Conservation (phyloP, 768 basidiomycete genomes). For the Cystoderma amianthinum region DNA sequence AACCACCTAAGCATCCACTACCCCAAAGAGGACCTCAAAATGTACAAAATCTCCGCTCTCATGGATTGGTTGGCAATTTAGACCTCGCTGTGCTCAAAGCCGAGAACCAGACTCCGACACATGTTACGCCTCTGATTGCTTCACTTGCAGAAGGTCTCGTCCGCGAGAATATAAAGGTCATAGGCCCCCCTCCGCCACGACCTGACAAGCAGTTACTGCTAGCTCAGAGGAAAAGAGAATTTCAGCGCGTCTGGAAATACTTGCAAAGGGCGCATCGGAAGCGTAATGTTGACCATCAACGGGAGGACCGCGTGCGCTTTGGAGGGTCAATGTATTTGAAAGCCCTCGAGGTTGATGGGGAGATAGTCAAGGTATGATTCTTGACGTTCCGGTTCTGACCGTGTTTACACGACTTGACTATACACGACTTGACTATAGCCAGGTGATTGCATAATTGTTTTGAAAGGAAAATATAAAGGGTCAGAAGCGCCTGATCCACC, state of each 20-base stretch:
- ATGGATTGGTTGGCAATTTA: slow-evolving; percentile 28
- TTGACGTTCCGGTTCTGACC: slow-evolving; percentile 1
- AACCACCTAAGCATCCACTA: slow-evolving; percentile 1
- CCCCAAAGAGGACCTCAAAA: slow-evolving; percentile 2
- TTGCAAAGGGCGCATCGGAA: slow-evolving; percentile 15
- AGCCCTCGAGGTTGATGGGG: slow-evolving; percentile 33
- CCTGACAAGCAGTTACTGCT: slow-evolving; percentile 18
- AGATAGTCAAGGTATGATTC: slow-evolving; percentile 31
- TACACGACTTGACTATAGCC: slow-evolving; percentile 26
- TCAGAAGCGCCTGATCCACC: slow-evolving; percentile 22
- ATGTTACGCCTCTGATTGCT: slow-evolving; percentile 57
- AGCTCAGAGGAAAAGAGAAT: slow-evolving; percentile 14
- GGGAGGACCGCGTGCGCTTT: slow-evolving; percentile 26
- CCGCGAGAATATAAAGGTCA: slow-evolving; percentile 43
- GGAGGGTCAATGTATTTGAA: slow-evolving; percentile 26
- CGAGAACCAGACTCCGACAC: slow-evolving; percentile 47
- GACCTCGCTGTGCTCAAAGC: slow-evolving; percentile 52
- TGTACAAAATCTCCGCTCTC: slow-evolving; percentile 7
- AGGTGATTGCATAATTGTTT: slow-evolving; percentile 57
- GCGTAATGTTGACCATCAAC: slow-evolving; percentile 18
- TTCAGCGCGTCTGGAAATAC: slow-evolving; percentile 19
- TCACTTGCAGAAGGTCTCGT: slow-evolving; percentile 44
- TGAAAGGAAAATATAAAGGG: slow-evolving; percentile 25
- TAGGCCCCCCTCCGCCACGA: slow-evolving; percentile 36
- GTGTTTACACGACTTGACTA: background rate